Evolutionary conservation across 768 basidiomycete species (phyloP).

Genomic region (Boletus coccyginus): DNA sequence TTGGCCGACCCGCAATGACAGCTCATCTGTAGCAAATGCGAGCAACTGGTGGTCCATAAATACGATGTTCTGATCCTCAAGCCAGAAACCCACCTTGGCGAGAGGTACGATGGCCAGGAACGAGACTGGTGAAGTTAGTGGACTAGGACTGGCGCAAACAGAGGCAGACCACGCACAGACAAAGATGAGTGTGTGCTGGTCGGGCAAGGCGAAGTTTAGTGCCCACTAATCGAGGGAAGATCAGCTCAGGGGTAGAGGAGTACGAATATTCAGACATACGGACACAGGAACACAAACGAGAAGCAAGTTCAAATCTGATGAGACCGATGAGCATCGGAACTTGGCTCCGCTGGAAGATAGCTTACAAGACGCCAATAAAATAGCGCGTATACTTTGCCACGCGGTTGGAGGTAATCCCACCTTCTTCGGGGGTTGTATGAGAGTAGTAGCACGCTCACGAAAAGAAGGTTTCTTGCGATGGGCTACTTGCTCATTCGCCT

Average conservation of each 20-base stretch:
- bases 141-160: neutral
- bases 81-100: conserved; percentile 52
- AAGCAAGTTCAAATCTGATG: conserved; percentile 62
- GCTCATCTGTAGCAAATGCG: conserved; percentile 81
- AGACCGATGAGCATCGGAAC: neutral
- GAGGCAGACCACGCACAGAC: conserved; percentile 51
- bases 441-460: conserved; percentile 23
- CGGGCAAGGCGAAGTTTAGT: conserved; percentile 54
- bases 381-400: conserved; percentile 46
- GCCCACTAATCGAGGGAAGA: conserved; percentile 54
- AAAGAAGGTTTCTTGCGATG: conserved; percentile 3
- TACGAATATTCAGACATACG: conserved; percentile 31
- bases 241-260: neutral
- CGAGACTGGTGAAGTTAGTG: conserved; percentile 45
- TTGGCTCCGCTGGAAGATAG: neutral
- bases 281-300: conserved; percentile 70
- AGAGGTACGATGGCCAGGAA: conserved; percentile 83
- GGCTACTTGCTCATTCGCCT: neutral
- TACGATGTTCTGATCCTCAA: neutral
- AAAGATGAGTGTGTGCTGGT: conserved; percentile 61
- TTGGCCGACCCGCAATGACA: conserved; percentile 78
- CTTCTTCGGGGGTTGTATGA: conserved; percentile 38
- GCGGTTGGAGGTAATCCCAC: conserved; percentile 43
- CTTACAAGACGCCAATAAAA: conserved; percentile 58
- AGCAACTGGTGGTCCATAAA: conserved; percentile 47